Percentiles rank a stretch among this genome's conserved stretches.
These are phyloP conservation scores for Solanum pennellii DNA, from an alignment of 257 asterid species.

Conservation along the genomic window DNA sequence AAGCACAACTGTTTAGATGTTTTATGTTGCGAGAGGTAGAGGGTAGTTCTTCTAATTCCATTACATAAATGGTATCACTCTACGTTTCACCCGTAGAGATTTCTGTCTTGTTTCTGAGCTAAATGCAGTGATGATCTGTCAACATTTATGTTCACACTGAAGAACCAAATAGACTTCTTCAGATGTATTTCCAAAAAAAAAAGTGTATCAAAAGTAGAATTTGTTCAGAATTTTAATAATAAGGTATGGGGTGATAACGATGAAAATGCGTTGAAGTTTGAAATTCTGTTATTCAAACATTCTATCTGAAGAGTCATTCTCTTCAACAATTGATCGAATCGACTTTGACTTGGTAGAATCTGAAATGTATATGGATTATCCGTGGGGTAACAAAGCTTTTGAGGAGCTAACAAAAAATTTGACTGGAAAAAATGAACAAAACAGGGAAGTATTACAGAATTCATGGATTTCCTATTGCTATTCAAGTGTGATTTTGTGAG, in stretches of 20 bases:
- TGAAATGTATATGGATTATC: neutral
- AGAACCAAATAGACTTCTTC: neutral
- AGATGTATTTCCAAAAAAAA: too few species aligned
- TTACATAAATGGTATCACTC: neutral
- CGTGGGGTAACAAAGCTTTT: neutral
- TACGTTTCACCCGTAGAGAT: neutral
- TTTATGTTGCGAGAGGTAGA: too few species aligned
- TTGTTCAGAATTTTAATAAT: neutral
- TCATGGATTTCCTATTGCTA: neutral
- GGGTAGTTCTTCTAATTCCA: neutral
- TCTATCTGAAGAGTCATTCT: neutral
- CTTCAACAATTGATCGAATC: neutral
- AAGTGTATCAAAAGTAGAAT: neutral
- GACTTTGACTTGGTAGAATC: neutral
- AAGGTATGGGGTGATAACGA: neutral
- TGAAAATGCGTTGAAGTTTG: neutral
- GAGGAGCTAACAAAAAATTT: neutral
- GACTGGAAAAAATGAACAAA: too few species aligned
- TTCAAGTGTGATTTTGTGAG: too few species aligned
- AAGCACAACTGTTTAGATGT: too few species aligned
- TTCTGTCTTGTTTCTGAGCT: too few species aligned
- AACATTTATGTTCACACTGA: neutral
- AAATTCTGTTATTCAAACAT: too few species aligned
- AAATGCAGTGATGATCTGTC: neutral
- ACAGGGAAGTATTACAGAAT: neutral